Evolutionary conservation across 257 asterid genomes (phyloP).

Genomic region (Gentiana straminea): DNA sequence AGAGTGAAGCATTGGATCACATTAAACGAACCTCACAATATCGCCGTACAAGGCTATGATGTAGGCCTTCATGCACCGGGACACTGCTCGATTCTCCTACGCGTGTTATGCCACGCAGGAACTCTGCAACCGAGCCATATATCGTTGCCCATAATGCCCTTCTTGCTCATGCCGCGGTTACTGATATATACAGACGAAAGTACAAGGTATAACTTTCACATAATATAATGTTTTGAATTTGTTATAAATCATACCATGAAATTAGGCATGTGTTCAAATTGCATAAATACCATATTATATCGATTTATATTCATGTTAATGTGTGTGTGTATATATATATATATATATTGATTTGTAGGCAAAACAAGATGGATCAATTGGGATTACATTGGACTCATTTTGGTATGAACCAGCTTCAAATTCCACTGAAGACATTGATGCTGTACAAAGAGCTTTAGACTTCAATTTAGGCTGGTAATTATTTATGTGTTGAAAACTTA

Average conservation of each 20-base stretch:
- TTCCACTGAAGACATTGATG: conserved; percentile 39
- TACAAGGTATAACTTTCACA: conserved; percentile 38
- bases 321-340: no score
- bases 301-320: no score
- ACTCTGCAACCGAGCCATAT: conserved; percentile 78
- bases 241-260: no score
- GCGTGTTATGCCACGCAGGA: conserved; percentile 44
- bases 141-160: conserved; percentile 59
- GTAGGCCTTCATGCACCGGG: conserved; percentile 69
- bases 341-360: conserved; percentile 18
- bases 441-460: conserved; percentile 64
- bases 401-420: conserved; percentile 59
- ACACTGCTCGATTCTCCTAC: conserved; percentile 60
- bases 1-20: conserved; percentile 93
- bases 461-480: conserved; percentile 69
- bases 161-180: conserved; percentile 53
- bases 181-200: conserved; percentile 38
- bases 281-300: no score
- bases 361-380: conserved; percentile 50
- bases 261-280: no score
- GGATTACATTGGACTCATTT: conserved; percentile 51
- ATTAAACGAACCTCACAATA: conserved; percentile 75
- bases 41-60: conserved; percentile 65
- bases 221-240: no score
- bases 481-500: not conserved